Conservation (phyloP, 495 filamentous ascomycete genomes). For the Xylaria intraflava region DNA sequence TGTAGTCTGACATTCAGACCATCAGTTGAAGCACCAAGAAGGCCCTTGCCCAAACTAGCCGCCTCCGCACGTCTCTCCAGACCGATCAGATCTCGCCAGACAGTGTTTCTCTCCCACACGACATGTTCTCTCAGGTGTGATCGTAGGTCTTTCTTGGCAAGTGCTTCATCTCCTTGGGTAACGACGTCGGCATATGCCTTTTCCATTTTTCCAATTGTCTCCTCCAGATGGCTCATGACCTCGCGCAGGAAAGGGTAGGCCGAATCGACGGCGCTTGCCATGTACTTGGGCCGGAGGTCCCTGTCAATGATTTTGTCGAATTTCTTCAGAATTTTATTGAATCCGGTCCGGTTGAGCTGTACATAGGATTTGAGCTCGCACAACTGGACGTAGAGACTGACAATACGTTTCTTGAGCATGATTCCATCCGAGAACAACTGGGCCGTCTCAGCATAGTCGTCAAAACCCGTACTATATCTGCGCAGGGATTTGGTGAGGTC, state of each 20-base stretch:
- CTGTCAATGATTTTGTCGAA: slow-evolving; percentile 94
- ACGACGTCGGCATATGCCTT: slow-evolving; percentile 72
- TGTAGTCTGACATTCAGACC: slow-evolving; percentile 64
- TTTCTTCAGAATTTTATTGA: slow-evolving; percentile 94
- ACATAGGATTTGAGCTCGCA: slow-evolving; percentile 94
- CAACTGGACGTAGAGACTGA: slow-evolving; percentile 83
- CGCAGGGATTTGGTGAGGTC: slow-evolving; percentile 41
- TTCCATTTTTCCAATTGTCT: slow-evolving; percentile 66
- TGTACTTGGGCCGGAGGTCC: slow-evolving; percentile 66
- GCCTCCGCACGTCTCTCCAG: slow-evolving; percentile 95
- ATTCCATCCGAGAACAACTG: slow-evolving; percentile 73
- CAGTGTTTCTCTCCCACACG: slow-evolving; percentile 97
- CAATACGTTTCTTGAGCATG: slow-evolving; percentile 82
- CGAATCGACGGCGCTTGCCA: slow-evolving; percentile 60
- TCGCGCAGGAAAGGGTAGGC: slow-evolving; percentile 68
- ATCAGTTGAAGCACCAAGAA: slow-evolving; percentile 70
- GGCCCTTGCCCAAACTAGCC: slow-evolving; percentile 79
- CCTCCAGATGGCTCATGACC: slow-evolving; percentile 63
- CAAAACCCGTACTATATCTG: slow-evolving; percentile 54
- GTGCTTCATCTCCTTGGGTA: slow-evolving; percentile 65
- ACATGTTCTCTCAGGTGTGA: slow-evolving; percentile 94
- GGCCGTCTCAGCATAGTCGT: slow-evolving; percentile 70
- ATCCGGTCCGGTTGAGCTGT: slow-evolving; percentile 94
- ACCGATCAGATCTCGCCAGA: slow-evolving; percentile 98
- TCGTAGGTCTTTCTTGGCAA: slow-evolving; percentile 76